These are phyloP conservation scores for Hypoxylon sp. DNA, from an alignment of 2,329 filamentous ascomycete species.

Conservation along the genomic window DNA sequence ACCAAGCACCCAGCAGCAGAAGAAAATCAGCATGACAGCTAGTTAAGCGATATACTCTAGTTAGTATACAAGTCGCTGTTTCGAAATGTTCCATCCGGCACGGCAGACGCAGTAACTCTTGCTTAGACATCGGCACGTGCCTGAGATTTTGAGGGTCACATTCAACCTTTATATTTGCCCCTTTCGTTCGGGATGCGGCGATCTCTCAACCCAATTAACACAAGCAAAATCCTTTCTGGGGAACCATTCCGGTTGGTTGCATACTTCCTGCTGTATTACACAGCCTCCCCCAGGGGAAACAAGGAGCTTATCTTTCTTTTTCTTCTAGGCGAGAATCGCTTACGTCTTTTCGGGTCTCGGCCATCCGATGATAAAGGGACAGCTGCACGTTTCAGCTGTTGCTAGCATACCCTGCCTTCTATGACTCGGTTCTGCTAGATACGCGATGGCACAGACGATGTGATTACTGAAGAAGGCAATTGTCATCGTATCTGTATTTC, in stretches of 20 bases:
- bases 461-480: slow-evolving; percentile 7
- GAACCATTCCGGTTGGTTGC: slow-evolving; percentile 35
- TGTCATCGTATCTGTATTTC: slow-evolving; percentile 16
- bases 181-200: slow-evolving; percentile 19
- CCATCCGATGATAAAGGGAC: slow-evolving; percentile 41
- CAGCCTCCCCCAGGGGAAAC: slow-evolving; percentile 4
- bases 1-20: neutral
- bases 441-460: slow-evolving; percentile 11
- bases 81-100: neutral
- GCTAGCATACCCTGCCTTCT: slow-evolving; percentile 27
- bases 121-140: slow-evolving; percentile 13
- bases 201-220: slow-evolving; percentile 16
- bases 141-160: slow-evolving; percentile 14
- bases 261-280: slow-evolving; percentile 10
- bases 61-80: slow-evolving; percentile 2
- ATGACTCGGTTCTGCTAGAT: slow-evolving; percentile 3
- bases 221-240: slow-evolving; percentile 8
- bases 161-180: slow-evolving; percentile 2
- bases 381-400: slow-evolving; percentile 37
- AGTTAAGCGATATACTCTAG: slow-evolving; percentile 2
- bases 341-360: slow-evolving; percentile 27
- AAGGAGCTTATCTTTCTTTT: slow-evolving; percentile 6
- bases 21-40: neutral
- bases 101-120: neutral
- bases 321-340: slow-evolving; percentile 31